Conservation (phyloP, 176 grass and related monocot species). For the Carex pumila region DNA sequence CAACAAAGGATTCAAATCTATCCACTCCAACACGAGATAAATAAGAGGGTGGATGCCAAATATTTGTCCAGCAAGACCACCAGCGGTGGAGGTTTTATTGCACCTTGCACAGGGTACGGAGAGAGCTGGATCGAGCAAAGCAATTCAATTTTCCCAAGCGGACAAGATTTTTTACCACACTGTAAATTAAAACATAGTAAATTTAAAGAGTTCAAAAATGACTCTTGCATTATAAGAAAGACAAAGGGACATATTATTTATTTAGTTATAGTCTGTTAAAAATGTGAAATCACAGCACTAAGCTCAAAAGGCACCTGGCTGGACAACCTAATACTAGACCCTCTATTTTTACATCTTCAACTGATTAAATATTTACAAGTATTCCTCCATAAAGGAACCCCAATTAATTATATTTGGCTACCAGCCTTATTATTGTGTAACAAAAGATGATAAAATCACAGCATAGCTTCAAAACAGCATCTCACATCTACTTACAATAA, state of each 20-base stretch:
- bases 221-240: not conserved
- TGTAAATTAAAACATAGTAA: not conserved
- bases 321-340: constrained; percentile 19
- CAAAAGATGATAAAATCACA: constrained; percentile 37
- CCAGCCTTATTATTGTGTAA: constrained; percentile 30
- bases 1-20: not conserved
- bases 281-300: constrained; percentile 40
- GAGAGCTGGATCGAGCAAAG: no score
- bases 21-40: not conserved
- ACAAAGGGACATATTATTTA: not conserved
- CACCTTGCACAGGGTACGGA: no score
- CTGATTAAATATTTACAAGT: constrained; percentile 41
- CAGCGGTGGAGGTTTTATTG: no score
- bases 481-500: constrained; percentile 14
- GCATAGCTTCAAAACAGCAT: constrained; percentile 41
- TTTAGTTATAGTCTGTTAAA: not conserved
- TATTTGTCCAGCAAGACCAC: no score
- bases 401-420: constrained; percentile 43
- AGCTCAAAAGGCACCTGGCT: constrained; percentile 50
- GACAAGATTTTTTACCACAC: not conserved
- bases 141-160: no score
- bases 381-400: constrained; percentile 29
- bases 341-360: constrained; percentile 20
- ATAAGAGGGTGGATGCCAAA: not conserved
- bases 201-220: not conserved